phyloP scores from a whole-genome alignment of 2,329 filamentous ascomycete genomes.

The Aspergillus aculeatus region DNA sequence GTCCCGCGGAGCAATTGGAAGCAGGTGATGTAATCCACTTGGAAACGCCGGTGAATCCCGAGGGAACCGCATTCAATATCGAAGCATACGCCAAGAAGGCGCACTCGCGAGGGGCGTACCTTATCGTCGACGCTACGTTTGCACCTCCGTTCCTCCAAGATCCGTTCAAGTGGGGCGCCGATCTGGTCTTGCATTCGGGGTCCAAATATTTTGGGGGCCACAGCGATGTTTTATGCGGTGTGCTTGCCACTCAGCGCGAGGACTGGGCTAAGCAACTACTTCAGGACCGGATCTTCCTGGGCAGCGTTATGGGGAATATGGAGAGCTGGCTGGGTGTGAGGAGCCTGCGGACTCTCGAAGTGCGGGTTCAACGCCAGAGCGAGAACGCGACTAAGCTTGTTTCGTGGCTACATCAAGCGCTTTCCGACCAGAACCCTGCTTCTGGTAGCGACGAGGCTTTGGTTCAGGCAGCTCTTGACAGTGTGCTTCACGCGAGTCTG shows the following conservation, averaged over 20 bases:
- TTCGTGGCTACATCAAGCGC: conserved; percentile 62
- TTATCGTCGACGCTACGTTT: conserved; percentile 90
- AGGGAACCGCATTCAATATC: conserved; percentile 76
- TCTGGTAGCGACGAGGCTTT: conserved; percentile 43
- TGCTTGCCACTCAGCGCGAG: conserved; percentile 63
- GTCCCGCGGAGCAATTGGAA: conserved; percentile 63
- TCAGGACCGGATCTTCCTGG: conserved; percentile 72
- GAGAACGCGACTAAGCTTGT: conserved; percentile 69
- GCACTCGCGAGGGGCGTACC: conserved; percentile 66
- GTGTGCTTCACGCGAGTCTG: conserved; percentile 74
- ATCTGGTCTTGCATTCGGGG: conserved; percentile 86
- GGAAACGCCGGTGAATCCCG: conserved; percentile 91
- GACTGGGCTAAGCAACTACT: conserved; percentile 63
- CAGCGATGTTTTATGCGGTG: conserved; percentile 87
- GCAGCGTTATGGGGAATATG: conserved; percentile 80
- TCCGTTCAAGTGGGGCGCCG: conserved; percentile 76
- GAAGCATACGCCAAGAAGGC: conserved; percentile 70
- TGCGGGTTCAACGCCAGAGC: conserved; percentile 77
- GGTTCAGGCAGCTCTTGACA: conserved; percentile 57
- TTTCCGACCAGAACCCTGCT: conserved; percentile 41
- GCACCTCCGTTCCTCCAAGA: conserved; percentile 86
- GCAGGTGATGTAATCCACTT: conserved; percentile 83
- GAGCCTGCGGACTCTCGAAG: conserved; percentile 78
- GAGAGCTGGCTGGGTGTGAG: conserved; percentile 91
- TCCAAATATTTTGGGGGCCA: conserved; percentile 98